phyloP scores from a whole-genome alignment of 2,329 filamentous ascomycete genomes.

The Trichoderma koningii region DNA sequence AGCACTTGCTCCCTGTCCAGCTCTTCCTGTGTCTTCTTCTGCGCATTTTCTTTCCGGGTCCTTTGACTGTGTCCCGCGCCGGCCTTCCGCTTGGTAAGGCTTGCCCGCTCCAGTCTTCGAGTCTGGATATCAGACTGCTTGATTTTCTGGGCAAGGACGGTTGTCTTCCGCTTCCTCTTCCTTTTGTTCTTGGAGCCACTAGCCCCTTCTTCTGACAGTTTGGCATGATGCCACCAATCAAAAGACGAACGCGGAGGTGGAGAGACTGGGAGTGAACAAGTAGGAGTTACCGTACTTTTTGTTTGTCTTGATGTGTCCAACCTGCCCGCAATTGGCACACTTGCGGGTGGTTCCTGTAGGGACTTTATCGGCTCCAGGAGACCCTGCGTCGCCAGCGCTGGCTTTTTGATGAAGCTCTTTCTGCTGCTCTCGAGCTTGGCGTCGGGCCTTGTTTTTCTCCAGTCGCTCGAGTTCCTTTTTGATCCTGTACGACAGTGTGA shows the following conservation, averaged over 20 bases:
- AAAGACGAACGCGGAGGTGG: slow-evolving; percentile 37
- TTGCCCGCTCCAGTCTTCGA: slow-evolving; percentile 25
- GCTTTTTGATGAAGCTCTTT: slow-evolving; percentile 64
- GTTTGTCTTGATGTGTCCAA: slow-evolving; percentile 98
- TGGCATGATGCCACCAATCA: slow-evolving; percentile 40
- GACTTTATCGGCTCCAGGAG: slow-evolving; percentile 55
- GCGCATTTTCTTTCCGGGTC: slow-evolving; percentile 26
- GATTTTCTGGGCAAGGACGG: slow-evolving; percentile 31
- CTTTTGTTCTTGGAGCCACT: slow-evolving; percentile 25
- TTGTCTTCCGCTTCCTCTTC: slow-evolving; percentile 31
- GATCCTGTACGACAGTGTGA: slow-evolving; percentile 38
- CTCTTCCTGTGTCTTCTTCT: slow-evolving; percentile 29
- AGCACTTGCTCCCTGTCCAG: slow-evolving; percentile 28
- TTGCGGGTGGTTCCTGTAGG: slow-evolving; percentile 76
- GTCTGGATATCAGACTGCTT: slow-evolving; percentile 33
- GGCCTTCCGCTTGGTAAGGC: slow-evolving; percentile 18
- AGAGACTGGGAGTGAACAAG: slow-evolving; percentile 32
- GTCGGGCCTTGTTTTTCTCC: slow-evolving; percentile 86
- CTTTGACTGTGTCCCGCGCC: slow-evolving; percentile 24
- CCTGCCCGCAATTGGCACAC: slow-evolving; percentile 95
- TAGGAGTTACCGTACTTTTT: slow-evolving; percentile 71
- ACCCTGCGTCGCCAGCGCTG: slow-evolving; percentile 49
- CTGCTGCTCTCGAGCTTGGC: slow-evolving; percentile 86
- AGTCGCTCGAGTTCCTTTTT: slow-evolving; percentile 75
- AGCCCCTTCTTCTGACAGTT: slow-evolving; percentile 25